Base-by-base conservation (phyloP, 2,329 filamentous ascomycete species). In the Escovopsis sp. region DNA sequence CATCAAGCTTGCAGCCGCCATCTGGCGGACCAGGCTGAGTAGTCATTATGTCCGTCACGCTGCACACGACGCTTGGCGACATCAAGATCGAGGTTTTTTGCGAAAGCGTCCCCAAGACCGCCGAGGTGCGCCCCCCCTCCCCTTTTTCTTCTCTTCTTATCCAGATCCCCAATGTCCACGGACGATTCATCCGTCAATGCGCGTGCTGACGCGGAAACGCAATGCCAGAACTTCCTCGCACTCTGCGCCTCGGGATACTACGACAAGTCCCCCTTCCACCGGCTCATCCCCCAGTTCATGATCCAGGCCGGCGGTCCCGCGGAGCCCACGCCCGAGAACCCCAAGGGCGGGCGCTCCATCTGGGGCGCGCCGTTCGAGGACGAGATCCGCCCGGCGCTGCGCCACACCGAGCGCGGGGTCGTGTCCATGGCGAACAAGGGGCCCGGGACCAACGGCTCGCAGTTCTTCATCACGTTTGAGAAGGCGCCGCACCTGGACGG, bases 11-110 rank as follows among this genome's bases (percentile, higher is more conserved):
- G 28, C 12, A 34, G 15, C 36, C 11, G 33, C 23, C 11, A 26
- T 18, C 30, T 36, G 2, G 35, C 15, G 15, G n/a, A 36, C 38
- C 12, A 40, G 32, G 18, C 15, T 15, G 2, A 15, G 15, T 15
- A 15, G 2, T 15, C 15, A 46, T 12, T 50, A 80, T 81, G 77
- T 80, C 77, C 11, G 74, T 80, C 48, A 80, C 77, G 10, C 73
- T 98, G 12, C 87, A 95, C 63, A 98, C 91, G 40, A 85, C 80
- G 40, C 73, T 82, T 42, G 91, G 91, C 58, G 82, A 91, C 63
- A 73, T 98, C 59, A 98, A 96, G 67, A 76, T 96, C 54, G 91
- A 96, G 63, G 70, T 98, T 51, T 96, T 95, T 67, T 96, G 89
- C 68, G 86, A 95, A 61, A 81, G 84, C 53, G 86, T 94, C 30